Conservation (phyloP, 306 rosid genomes). For the Carpinus fangiana region DNA sequence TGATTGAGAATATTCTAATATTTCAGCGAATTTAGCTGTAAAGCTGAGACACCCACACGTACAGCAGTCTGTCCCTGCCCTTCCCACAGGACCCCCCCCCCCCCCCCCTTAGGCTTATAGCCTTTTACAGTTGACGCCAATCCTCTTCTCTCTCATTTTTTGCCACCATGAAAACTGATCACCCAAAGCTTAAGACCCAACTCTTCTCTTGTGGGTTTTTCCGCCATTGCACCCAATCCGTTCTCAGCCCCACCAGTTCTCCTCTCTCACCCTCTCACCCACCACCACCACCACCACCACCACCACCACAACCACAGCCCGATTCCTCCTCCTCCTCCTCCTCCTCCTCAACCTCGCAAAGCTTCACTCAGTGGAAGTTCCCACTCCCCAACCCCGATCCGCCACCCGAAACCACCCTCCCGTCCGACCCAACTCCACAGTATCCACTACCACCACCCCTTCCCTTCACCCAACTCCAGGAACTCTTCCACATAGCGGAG, state of each 20-base stretch:
- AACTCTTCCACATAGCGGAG: constrained; percentile 75
- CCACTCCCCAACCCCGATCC: constrained; percentile 46
- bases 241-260: constrained; percentile 74
- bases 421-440: constrained; percentile 9
- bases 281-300: constrained; percentile 22
- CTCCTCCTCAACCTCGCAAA: constrained; percentile 80
- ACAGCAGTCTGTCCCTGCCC: no score
- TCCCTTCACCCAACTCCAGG: constrained; percentile 49
- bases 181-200: constrained; percentile 88
- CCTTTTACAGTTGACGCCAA: background rate
- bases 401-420: constrained; percentile 16
- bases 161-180: constrained; percentile 63
- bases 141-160: background rate
- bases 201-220: constrained; percentile 91
- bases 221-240: constrained; percentile 85
- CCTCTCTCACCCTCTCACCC: constrained; percentile 31
- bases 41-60: no score
- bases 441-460: constrained; percentile 23
- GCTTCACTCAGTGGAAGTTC: constrained; percentile 95
- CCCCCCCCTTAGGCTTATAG: no score
- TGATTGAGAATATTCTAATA: no score
- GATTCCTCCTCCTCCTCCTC: constrained; percentile 59
- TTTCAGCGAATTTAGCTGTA: no score
- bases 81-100: no score
- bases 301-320: constrained; percentile 27